Evolutionary conservation across 164 flowering plant genomes (phyloP).

Genomic region (Chimonanthus salicifolius): DNA sequence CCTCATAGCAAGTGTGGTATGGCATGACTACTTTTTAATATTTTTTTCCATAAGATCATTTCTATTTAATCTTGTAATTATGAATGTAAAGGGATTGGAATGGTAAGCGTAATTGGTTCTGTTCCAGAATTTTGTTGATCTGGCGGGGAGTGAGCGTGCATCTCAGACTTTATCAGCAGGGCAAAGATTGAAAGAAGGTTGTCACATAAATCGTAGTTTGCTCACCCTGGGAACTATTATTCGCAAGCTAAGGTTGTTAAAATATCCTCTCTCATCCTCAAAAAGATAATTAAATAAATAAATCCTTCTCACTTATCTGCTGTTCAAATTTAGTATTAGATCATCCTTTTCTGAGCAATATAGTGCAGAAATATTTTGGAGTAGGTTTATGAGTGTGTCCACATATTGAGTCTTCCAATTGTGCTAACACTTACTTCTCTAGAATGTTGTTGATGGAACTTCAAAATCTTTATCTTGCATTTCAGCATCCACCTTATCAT

Average conservation of each 20-base stretch:
- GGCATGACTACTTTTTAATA: constrained; percentile 1
- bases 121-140: constrained; percentile 86
- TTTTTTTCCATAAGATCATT: background rate
- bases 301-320: background rate
- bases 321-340: background rate
- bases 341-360: too few species aligned
- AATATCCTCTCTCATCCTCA: background rate
- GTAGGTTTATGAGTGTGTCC: background rate
- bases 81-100: background rate
- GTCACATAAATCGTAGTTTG: constrained; percentile 94
- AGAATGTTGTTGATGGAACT: background rate
- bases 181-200: constrained; percentile 87
- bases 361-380: background rate
- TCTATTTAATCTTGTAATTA: background rate
- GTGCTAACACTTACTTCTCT: background rate
- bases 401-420: background rate
- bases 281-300: too few species aligned
- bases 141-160: constrained; percentile 99
- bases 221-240: constrained; percentile 88
- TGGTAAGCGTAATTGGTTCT: background rate
- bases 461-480: background rate
- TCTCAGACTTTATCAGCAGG: constrained; percentile 83
- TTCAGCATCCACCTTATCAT: background rate
- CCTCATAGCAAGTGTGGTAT: constrained; percentile 84
- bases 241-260: constrained; percentile 76